Evolutionary conservation across 352 stramenopile genomes (phyloP).

Genomic region (Pythium utonaiense): DNA sequence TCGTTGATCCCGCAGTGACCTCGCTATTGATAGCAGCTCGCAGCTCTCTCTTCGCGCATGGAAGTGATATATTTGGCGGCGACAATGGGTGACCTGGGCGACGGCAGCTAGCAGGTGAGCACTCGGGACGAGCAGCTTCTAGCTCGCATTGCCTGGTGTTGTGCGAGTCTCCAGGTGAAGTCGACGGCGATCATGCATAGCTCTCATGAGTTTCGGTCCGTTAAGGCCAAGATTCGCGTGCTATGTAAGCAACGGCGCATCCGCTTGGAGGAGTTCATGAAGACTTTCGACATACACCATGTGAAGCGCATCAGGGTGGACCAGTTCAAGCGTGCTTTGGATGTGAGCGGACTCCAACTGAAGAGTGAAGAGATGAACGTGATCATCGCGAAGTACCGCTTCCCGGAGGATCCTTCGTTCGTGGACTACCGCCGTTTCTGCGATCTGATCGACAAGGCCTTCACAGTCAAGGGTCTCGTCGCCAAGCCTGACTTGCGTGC

Average conservation of each 20-base stretch:
- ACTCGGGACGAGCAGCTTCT: not conserved
- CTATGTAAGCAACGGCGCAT: constrained; percentile 83
- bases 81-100: not conserved
- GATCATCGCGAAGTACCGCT: constrained; percentile 65
- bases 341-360: constrained; percentile 71
- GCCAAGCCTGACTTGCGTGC: constrained; percentile 43
- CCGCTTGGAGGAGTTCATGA: constrained; percentile 86
- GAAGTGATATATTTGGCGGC: not conserved
- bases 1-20: not conserved
- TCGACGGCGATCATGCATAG: constrained; percentile 40
- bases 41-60: not conserved
- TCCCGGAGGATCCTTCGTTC: constrained; percentile 53
- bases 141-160: not conserved
- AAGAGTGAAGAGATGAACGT: constrained; percentile 44
- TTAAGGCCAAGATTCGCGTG: constrained; percentile 76
- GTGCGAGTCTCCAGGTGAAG: not conserved
- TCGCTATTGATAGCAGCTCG: constrained; percentile 9
- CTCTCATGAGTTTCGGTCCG: constrained; percentile 69
- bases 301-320: constrained; percentile 81
- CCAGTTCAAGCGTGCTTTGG: constrained; percentile 78
- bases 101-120: not conserved
- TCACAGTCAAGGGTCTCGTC: constrained; percentile 74
- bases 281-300: constrained; percentile 81
- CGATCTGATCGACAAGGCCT: constrained; percentile 82
- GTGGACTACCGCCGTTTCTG: constrained; percentile 82